A percentile compares a stretch with the other conserved stretches of the same genome.
Conservation (phyloP, 768 basidiomycete species). For the Butyriboletus loyo region DNA sequence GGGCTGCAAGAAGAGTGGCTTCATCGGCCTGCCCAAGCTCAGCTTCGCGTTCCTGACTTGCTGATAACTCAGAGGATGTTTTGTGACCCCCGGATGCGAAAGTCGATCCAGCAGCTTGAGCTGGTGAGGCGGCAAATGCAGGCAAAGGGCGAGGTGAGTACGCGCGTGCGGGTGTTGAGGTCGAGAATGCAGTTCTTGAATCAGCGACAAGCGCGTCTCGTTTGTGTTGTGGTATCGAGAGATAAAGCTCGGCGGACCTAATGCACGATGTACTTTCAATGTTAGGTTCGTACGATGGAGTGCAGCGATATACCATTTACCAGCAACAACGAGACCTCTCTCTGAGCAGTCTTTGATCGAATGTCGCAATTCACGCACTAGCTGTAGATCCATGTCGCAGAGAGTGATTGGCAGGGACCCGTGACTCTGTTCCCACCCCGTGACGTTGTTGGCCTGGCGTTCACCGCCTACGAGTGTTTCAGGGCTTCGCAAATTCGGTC, state of each 20-base stretch:
- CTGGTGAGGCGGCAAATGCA: slow-evolving; percentile 32
- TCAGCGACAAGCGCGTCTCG: slow-evolving; percentile 33
- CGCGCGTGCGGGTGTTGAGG: slow-evolving; percentile 56
- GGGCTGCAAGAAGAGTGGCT: slow-evolving; percentile 70
- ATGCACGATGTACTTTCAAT: slow-evolving; percentile 13
- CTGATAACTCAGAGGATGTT: slow-evolving; percentile 8
- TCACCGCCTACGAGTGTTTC: no score
- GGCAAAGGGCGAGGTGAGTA: slow-evolving; percentile 40
- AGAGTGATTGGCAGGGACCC: neutral
- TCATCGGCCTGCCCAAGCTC: slow-evolving; percentile 60
- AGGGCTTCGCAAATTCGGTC: neutral
- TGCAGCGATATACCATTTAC: slow-evolving; percentile 63
- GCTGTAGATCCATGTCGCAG: slow-evolving; percentile 43
- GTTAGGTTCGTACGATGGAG: slow-evolving; percentile 7
- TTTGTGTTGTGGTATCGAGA: slow-evolving; percentile 53
- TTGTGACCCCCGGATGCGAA: slow-evolving; percentile 20
- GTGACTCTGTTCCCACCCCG: no score
- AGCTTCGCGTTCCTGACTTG: slow-evolving; percentile 37
- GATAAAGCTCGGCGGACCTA: slow-evolving; percentile 77
- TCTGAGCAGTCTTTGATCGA: slow-evolving; percentile 74
- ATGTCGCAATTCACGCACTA: slow-evolving; percentile 53
- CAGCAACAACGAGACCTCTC: slow-evolving; percentile 63
- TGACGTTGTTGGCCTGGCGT: neutral
- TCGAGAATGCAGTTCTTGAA: slow-evolving; percentile 42
- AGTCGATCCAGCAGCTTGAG: slow-evolving; percentile 32